phyloP scores from a whole-genome alignment of 129 eudicot species.

The Deinandra increscens region DNA sequence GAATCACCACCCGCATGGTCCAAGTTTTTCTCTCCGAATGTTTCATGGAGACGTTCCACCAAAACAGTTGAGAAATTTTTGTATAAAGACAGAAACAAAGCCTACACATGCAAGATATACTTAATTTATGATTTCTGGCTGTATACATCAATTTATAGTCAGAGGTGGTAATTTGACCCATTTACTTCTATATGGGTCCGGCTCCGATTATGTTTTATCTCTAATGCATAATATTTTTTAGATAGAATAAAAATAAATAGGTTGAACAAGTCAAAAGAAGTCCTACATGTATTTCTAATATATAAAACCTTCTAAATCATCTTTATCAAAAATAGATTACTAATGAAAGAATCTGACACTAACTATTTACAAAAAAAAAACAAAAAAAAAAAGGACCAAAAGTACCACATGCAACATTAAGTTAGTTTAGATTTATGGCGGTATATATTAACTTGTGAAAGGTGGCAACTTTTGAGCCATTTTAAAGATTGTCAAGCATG shows the following conservation, averaged over 20 bases:
- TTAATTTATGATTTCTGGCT: neutral
- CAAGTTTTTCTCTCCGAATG: constrained; percentile 46
- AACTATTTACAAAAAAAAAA: neutral
- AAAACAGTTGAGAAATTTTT: constrained; percentile 65
- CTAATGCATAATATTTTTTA: neutral
- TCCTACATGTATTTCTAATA: neutral
- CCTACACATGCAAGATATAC: constrained; percentile 42
- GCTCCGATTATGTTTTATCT: neutral
- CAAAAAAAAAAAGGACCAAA: no score
- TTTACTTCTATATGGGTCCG: neutral
- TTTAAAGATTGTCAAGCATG: neutral
- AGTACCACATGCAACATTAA: neutral
- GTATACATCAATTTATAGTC: neutral
- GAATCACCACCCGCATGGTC: constrained; percentile 37
- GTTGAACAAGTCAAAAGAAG: neutral
- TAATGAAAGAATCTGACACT: neutral
- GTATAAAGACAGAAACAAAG: constrained; percentile 63
- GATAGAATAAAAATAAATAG: neutral
- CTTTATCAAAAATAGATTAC: neutral
- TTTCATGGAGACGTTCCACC: constrained; percentile 56
- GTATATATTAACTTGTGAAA: neutral
- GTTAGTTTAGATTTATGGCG: neutral
- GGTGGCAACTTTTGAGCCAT: neutral
- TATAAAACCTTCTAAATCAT: neutral
- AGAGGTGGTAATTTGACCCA: neutral